These are phyloP conservation scores for Chalara sp. DNA, from an alignment of 2,329 filamentous ascomycete species.

Conservation along the genomic window DNA sequence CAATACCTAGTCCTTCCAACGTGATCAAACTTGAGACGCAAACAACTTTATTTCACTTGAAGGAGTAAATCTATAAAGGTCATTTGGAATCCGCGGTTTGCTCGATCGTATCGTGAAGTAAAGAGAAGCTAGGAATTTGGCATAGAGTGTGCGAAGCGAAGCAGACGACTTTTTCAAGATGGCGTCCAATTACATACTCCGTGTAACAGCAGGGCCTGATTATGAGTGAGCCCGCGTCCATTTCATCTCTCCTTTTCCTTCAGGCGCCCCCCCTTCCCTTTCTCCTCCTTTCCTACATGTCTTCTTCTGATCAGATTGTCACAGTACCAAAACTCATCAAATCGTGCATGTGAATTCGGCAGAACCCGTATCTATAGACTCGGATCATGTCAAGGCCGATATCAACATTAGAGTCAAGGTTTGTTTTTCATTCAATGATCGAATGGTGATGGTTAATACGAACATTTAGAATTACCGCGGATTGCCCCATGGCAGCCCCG, in stretches of 20 bases:
- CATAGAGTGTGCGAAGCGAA: too few species aligned
- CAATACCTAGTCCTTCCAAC: too few species aligned
- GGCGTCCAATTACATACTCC: constrained; percentile 71
- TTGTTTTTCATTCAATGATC: constrained; percentile 35
- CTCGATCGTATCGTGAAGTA: too few species aligned
- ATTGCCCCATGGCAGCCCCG: constrained; percentile 64
- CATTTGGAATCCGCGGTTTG: too few species aligned
- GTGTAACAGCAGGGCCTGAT: constrained; percentile 71
- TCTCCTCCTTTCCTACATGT: too few species aligned
- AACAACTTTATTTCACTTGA: too few species aligned
- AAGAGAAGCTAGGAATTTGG: too few species aligned
- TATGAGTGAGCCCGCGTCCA: constrained; percentile 46
- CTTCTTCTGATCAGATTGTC: not conserved
- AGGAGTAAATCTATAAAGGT: too few species aligned
- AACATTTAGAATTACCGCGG: constrained; percentile 46
- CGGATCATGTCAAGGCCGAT: constrained; percentile 55
- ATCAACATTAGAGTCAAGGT: constrained; percentile 67
- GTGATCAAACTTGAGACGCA: too few species aligned
- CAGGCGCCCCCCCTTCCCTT: too few species aligned
- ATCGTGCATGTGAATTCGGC: constrained; percentile 70
- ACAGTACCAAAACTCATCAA: constrained; percentile 53
- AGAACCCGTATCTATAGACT: constrained; percentile 54
- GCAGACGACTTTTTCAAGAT: constrained; percentile 26
- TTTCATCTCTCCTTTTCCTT: too few species aligned
- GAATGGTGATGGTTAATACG: constrained; percentile 1